Base-by-base conservation (phyloP, 1,284 basidiomycete species). In the Leccinum angustisporum region DNA sequence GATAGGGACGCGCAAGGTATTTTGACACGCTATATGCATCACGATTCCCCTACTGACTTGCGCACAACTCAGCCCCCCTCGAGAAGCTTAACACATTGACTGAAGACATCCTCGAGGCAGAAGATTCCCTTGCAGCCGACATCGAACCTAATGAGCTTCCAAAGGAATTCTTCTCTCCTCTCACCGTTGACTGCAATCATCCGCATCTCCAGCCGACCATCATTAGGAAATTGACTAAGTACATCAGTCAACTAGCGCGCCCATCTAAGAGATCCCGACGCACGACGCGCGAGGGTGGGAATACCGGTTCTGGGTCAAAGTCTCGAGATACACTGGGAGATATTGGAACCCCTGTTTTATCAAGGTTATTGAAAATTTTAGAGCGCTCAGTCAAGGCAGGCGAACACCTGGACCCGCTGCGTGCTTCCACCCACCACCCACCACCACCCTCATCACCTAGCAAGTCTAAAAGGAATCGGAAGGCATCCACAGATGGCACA, bases 91-190 rank as follows among this genome's bases (percentile, higher is more conserved):
- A 79, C 2, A 80, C 81, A 6, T 73, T 90, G 18, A 79, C 96
- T 1, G 93, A 96, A 63, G 93, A 96, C 61, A 84, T 97, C 21
- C 92, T 96, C 66, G 93, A 96, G 71, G 92, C 94, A 0, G 91
- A 96, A 70, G 95, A 97, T 70, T 75, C 83, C 0, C 80, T 97
- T 21, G 84, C 90, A 2, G 81, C 88, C 1, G 87, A 91, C 62
- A 78, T 84, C 1, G 81, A 85, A 46, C 65, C 79, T 5, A 71
- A 76, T 13, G 84, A 87, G 60, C 76, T 94, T 8, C 81, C 86
- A 10, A 68, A 77, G 25, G 83, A 86, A 4, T 91, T 84, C 72
- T 95, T 95, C 69, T 87, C 87, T 1, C 69, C 78, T 2, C 75
- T 86, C 13, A 87, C 88, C 0, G 67, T 75, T 14, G 86, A 90